phyloP scores from a whole-genome alignment of 306 rosid genomes.

The Quercus aquifolioides region DNA sequence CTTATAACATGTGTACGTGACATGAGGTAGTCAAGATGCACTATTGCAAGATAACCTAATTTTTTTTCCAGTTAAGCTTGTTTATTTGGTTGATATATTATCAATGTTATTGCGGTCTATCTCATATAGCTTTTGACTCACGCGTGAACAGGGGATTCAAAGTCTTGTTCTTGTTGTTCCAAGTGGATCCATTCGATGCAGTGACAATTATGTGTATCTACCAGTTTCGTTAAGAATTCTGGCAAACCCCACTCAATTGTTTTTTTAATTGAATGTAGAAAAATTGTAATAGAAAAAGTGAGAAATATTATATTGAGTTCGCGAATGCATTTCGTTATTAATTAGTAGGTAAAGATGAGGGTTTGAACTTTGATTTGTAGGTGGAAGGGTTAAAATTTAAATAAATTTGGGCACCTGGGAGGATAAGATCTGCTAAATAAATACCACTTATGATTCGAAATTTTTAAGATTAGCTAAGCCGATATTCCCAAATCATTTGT shows the following conservation, averaged over 20 bases:
- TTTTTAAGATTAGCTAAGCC: conserved; percentile 21
- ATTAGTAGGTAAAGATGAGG: conserved; percentile 16
- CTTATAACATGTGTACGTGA: conserved; percentile 23
- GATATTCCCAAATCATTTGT: conserved; percentile 21
- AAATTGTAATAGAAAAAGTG: not conserved
- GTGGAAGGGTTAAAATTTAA: conserved; percentile 25
- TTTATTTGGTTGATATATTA: not conserved
- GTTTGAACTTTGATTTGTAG: conserved; percentile 30
- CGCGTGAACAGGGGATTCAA: conserved; percentile 43
- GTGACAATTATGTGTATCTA: conserved; percentile 40
- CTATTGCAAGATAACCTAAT: conserved; percentile 6
- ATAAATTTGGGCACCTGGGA: conserved; percentile 20
- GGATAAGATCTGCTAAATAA: conserved; percentile 36
- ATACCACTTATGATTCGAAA: conserved; percentile 16
- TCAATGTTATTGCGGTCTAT: conserved; percentile 63
- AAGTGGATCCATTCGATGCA: conserved; percentile 34
- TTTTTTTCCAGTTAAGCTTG: conserved; percentile 10
- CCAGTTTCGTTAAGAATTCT: conserved; percentile 15
- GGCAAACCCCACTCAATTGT: conserved; percentile 1
- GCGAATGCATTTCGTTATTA: conserved; percentile 14
- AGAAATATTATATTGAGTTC: not conserved
- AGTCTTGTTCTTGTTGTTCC: conserved; percentile 14
- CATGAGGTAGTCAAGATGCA: conserved; percentile 6
- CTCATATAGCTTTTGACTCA: conserved; percentile 49
- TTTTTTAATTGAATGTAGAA: conserved; percentile 11